Evolutionary conservation across 495 filamentous ascomycete species (phyloP).

Genomic region (Thermothielavioides terrestris): DNA sequence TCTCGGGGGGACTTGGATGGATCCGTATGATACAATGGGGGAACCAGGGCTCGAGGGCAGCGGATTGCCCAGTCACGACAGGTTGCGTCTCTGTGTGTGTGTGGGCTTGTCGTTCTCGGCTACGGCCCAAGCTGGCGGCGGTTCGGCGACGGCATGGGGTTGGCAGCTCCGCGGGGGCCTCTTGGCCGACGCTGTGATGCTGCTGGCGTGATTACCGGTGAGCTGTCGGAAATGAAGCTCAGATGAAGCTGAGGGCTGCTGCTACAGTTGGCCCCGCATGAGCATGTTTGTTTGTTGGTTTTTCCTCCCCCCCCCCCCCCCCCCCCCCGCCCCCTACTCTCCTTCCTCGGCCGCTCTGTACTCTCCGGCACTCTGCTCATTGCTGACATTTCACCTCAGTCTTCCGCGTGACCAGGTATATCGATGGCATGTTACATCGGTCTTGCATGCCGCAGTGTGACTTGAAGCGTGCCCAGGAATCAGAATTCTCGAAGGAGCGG

Average conservation of each 20-base stretch:
- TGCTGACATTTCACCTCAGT: neutral
- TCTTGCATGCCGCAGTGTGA: slow-evolving; percentile 1
- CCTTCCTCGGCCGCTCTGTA: neutral
- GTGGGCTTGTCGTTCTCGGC: too few species aligned
- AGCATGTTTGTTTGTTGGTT: neutral
- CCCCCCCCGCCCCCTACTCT: neutral
- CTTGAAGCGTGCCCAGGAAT: neutral
- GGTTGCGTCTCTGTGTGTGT: too few species aligned
- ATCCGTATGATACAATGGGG: too few species aligned
- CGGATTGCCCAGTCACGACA: too few species aligned
- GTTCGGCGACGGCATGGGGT: neutral
- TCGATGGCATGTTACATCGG: neutral
- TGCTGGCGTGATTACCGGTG: neutral
- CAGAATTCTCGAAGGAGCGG: neutral
- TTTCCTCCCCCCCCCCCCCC: neutral
- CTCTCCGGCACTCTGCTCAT: neutral
- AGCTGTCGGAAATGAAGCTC: neutral
- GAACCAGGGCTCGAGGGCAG: too few species aligned
- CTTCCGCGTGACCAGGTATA: neutral
- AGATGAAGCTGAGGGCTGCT: neutral
- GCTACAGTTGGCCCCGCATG: neutral
- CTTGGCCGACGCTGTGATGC: neutral
- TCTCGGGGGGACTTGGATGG: too few species aligned
- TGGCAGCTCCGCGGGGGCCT: too few species aligned
- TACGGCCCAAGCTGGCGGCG: too few species aligned